phyloP scores from a whole-genome alignment of 805 yeast genomes.

The Nadsonia fulvescens region DNA sequence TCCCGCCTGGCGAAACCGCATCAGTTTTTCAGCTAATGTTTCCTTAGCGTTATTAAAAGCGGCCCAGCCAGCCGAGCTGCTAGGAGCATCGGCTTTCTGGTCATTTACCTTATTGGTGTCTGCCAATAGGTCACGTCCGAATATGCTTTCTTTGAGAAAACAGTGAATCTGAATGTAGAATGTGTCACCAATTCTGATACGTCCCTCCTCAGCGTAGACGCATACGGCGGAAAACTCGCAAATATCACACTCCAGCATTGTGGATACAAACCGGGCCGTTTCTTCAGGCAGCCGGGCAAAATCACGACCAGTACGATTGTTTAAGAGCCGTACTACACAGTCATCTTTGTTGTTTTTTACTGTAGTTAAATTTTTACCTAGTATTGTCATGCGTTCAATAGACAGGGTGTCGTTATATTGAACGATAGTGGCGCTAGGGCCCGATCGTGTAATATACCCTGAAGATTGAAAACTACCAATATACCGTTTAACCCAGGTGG shows the following conservation, averaged over 20 bases:
- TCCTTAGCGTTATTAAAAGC: conserved; percentile 24
- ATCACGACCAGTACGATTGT: conserved; percentile 26
- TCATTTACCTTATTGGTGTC: too few relatives aligned
- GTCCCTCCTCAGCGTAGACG: conserved; percentile 36
- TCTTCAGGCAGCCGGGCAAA: conserved; percentile 64
- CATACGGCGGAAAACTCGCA: conserved; percentile 40
- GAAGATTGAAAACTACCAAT: conserved; percentile 22
- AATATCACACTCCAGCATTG: conserved; percentile 38
- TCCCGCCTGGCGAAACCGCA: conserved; percentile 37
- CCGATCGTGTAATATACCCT: conserved; percentile 21
- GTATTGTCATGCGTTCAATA: conserved; percentile 10
- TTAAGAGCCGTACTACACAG: conserved; percentile 17
- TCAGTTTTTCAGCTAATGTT: conserved; percentile 31
- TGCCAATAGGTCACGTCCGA: too few relatives aligned
- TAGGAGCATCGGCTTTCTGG: too few relatives aligned
- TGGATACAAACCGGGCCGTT: conserved; percentile 44
- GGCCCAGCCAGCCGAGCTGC: too few relatives aligned
- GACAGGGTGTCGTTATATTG: conserved; percentile 16
- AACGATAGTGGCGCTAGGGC: conserved; percentile 14
- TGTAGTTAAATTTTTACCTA: not conserved
- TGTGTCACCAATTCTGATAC: conserved; percentile 58
- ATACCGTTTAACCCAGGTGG: conserved; percentile 12
- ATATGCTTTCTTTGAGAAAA: too few relatives aligned
- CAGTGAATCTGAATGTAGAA: conserved; percentile 56
- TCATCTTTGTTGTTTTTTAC: conserved; percentile 10